Evolutionary conservation across 805 yeast genomes (phyloP), one percentile per base, ranked within the genome.

Genomic region (Kodamaea kakaduensis): DNA sequence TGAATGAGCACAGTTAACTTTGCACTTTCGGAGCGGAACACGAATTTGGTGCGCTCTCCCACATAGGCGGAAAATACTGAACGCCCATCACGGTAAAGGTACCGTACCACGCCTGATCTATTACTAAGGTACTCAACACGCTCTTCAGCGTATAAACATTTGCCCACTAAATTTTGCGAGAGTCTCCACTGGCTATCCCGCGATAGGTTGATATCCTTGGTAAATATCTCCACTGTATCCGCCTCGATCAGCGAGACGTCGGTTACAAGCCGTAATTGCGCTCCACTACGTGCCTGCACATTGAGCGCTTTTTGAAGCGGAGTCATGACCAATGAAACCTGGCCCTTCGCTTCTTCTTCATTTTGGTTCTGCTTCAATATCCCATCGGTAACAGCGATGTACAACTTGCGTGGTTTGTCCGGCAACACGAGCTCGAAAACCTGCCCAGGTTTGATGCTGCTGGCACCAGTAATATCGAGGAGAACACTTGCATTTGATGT

Each of bases 171-270:
- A 13, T 68, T 51, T 1, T 84, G 69, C 0, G 95, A 77, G 9
- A 90, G 61, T 17, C 74, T 68, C 96, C 97, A 93, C 88, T 89
- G 90, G 48, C 87, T 93, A 41, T 95, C 96, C 45, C 98, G 66
- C 3, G 95, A 77, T 10, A 93, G 61, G 45, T 83, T 77, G 14
- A 86, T 68, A 49, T 93, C 97, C 48, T 80, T 85, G 35, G 87
- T 73, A 52, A 78, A 78, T 4, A 93, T 60, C 50, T 93, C 97
- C 3, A 89, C 75, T 2, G 86, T 71, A 48, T 93, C 96, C 1
- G 89, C 83, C 42, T 77, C 82, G n/a, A 74, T 81, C 1, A 67
- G 56, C 6, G 61, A 58, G 27, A 65, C 13, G 57, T 61, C 58
- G 55, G 69, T 32, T 61, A 64, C 46, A 67, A 66, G 48, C 23